phyloP scores from a whole-genome alignment of 2,329 filamentous ascomycete genomes.

The Hypomyces rosellus region DNA sequence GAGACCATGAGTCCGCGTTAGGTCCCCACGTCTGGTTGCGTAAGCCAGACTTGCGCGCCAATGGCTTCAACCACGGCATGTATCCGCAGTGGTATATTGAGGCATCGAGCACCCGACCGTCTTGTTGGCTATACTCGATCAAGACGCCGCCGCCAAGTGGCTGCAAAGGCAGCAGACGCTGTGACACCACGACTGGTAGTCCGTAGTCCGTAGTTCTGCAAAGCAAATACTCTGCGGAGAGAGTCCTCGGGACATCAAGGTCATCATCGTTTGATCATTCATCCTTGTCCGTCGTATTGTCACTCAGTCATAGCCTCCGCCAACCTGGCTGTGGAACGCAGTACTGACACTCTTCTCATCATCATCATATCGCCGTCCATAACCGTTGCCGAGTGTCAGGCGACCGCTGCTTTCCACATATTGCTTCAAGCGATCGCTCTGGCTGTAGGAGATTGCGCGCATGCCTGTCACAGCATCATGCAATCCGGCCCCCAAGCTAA shows the following conservation, averaged over 20 bases:
- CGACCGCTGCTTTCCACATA: conserved; percentile 85
- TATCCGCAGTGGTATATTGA: conserved; percentile 6
- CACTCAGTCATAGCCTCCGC: conserved; percentile 51
- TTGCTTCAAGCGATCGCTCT: conserved; percentile 76
- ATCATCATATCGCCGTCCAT: conserved; percentile 71
- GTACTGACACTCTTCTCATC: conserved; percentile 95
- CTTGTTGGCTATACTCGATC: background rate
- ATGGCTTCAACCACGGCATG: conserved; percentile 1
- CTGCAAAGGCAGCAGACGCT: too few relatives aligned
- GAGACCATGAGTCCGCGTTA: too few relatives aligned
- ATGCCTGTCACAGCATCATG: conserved; percentile 64
- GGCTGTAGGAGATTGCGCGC: conserved; percentile 52
- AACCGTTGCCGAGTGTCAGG: conserved; percentile 59
- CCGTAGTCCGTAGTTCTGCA: background rate
- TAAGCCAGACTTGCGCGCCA: conserved; percentile 1
- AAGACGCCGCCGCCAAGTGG: too few relatives aligned
- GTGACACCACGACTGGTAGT: too few relatives aligned
- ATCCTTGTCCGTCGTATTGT: conserved; percentile 18
- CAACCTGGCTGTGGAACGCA: conserved; percentile 92
- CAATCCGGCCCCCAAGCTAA: conserved; percentile 76
- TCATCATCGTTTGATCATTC: conserved; percentile 23
- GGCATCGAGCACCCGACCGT: conserved; percentile 2
- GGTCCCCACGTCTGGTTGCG: too few relatives aligned
- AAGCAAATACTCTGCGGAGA: conserved; percentile 7
- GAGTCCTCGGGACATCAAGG: conserved; percentile 15